Percentiles rank a stretch among this genome's conserved stretches.
Conservation (phyloP, 139 green algal genomes). For the Deuterostichococcus epilithicus region DNA sequence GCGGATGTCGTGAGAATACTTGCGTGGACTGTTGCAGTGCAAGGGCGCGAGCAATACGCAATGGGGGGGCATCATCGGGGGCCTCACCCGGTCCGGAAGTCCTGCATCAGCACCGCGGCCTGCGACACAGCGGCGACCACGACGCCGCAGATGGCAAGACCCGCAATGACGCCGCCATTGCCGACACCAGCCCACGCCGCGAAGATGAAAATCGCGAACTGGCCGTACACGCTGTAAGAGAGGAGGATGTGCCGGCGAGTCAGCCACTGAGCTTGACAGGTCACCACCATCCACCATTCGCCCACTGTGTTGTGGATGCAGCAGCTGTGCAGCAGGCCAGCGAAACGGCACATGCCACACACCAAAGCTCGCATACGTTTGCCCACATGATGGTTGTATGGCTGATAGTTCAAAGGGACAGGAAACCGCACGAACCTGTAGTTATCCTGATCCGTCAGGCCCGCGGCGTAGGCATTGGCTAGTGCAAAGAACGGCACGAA, state of each 20-base stretch:
- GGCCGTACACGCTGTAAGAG: slow-evolving; percentile 9
- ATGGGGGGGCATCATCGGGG: no score
- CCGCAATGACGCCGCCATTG: slow-evolving; percentile 25
- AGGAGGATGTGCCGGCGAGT: no score
- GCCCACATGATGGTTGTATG: background rate
- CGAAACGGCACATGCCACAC: no score
- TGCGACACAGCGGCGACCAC: slow-evolving; percentile 25
- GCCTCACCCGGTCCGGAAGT: slow-evolving; percentile 50
- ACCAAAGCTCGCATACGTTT: no score
- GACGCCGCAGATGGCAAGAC: slow-evolving; percentile 34
- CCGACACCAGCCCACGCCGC: slow-evolving; percentile 33
- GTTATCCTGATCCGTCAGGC: slow-evolving; percentile 35
- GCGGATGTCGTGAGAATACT: no score
- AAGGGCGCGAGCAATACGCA: no score
- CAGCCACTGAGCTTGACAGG: no score
- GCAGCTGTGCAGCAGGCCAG: no score
- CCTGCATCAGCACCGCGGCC: slow-evolving; percentile 25
- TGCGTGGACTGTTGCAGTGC: no score
- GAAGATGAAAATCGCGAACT: slow-evolving; percentile 52
- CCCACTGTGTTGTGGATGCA: no score
- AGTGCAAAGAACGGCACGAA: slow-evolving; percentile 31
- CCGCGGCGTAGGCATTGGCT: slow-evolving; percentile 40
- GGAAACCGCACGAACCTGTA: slow-evolving; percentile 3
- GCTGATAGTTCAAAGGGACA: background rate
- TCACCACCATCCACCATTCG: no score